A percentile compares a stretch with the other conserved stretches of the same genome.
Conservation (phyloP, 225 moss, liverwort and hornwort species). For the Pseudisothecium myosuroides region DNA sequence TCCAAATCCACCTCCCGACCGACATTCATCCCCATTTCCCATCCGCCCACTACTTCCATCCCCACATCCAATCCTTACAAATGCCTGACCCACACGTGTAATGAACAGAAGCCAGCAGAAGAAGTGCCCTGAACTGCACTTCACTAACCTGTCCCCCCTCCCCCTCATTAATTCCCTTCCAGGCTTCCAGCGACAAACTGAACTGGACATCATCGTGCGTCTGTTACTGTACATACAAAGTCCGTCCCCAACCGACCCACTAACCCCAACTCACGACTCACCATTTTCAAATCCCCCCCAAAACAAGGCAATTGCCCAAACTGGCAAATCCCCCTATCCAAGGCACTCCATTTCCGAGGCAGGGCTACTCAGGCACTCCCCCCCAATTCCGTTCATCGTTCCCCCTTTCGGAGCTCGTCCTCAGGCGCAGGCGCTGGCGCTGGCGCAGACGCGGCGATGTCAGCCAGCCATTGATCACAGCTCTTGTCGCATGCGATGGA, state of each 20-base stretch:
- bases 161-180: not conserved
- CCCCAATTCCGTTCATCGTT: not conserved
- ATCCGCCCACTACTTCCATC: not conserved
- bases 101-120: not conserved
- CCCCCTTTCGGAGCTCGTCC: not conserved
- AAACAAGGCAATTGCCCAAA: not conserved
- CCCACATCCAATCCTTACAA: not conserved
- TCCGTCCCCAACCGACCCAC: not conserved
- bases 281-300: not conserved
- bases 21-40: not conserved
- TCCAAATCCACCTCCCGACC: not conserved
- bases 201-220: not conserved
- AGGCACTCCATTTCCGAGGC: not conserved
- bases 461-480: not conserved
- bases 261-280: not conserved
- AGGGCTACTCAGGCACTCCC: not conserved
- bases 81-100: not conserved
- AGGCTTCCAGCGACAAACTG: not conserved
- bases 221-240: not conserved
- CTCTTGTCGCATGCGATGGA: not conserved
- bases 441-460: not conserved
- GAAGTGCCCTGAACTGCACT: not conserved
- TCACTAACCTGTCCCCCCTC: not conserved
- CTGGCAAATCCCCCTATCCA: not conserved
- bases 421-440: not conserved